phyloP scores from a whole-genome alignment of 306 rosid species.

The Alnus rubra region DNA sequence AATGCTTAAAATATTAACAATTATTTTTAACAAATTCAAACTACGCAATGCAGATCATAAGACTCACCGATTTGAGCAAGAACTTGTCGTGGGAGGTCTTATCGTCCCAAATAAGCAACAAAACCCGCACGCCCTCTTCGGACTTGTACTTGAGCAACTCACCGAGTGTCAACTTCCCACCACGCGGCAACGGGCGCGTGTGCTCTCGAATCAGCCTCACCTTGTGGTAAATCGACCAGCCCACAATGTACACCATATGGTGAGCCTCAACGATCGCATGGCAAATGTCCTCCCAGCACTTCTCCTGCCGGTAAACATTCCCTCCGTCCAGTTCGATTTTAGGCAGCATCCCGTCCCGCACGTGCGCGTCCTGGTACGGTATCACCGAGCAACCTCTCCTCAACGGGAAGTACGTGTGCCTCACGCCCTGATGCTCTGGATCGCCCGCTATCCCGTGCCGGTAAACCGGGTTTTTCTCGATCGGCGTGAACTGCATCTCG shows the following conservation, averaged over 20 bases:
- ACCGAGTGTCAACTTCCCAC: slow-evolving; percentile 81
- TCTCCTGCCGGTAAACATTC: slow-evolving; percentile 45
- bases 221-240: slow-evolving; percentile 89
- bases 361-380: slow-evolving; percentile 89
- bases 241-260: slow-evolving; percentile 74
- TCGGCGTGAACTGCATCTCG: slow-evolving; percentile 65
- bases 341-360: slow-evolving; percentile 39
- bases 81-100: slow-evolving; percentile 78
- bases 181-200: slow-evolving; percentile 55
- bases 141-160: slow-evolving; percentile 91
- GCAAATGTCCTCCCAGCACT: slow-evolving; percentile 97
- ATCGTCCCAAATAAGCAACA: slow-evolving; percentile 90
- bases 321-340: slow-evolving; percentile 60
- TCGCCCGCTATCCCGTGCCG: slow-evolving; percentile 70
- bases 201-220: slow-evolving; percentile 74
- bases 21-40: neutral
- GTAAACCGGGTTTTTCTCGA: slow-evolving; percentile 42
- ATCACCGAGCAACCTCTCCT: slow-evolving; percentile 68
- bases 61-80: slow-evolving; percentile 59
- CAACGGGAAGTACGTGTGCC: slow-evolving; percentile 73
- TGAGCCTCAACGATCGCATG: slow-evolving; percentile 88
- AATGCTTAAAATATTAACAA: neutral
- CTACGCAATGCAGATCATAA: neutral
- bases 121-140: slow-evolving; percentile 81
- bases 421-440: slow-evolving; percentile 68